These are phyloP conservation scores for Salix arbutifolia DNA, from an alignment of 345 rosid species.

Conservation along the genomic window DNA sequence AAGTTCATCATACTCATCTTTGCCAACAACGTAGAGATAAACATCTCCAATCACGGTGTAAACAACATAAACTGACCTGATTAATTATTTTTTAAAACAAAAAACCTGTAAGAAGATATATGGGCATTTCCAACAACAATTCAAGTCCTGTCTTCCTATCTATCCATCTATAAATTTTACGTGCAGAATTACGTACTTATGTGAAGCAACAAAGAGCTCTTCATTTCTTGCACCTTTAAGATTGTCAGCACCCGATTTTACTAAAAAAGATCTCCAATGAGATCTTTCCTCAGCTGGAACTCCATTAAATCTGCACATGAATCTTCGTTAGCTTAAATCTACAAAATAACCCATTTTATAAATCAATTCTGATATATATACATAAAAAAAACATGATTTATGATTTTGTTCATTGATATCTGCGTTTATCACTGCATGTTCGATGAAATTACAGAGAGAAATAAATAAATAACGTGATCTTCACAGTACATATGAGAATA, in stretches of 20 bases:
- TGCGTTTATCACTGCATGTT: neutral
- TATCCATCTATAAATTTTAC: neutral
- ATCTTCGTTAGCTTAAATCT: neutral
- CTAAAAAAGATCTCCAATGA: constrained; percentile 79
- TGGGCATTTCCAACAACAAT: neutral
- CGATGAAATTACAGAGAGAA: neutral
- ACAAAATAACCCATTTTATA: neutral
- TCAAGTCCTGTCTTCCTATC: too few species aligned
- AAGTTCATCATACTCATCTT: constrained; percentile 91
- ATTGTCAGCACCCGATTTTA: constrained; percentile 75
- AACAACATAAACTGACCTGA: constrained; percentile 82
- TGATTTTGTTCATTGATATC: neutral
- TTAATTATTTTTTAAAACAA: neutral
- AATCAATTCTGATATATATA: too few species aligned
- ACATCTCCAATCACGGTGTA: constrained; percentile 93
- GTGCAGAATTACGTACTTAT: constrained; percentile 44
- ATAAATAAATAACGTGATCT: neutral
- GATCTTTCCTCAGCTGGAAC: constrained; percentile 81
- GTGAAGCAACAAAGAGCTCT: constrained; percentile 88
- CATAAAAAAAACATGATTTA: too few species aligned
- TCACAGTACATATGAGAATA: neutral
- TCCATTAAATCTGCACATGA: constrained; percentile 61
- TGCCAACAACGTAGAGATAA: constrained; percentile 71
- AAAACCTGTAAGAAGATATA: neutral
- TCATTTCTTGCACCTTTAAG: constrained; percentile 78